Evolutionary conservation across 2,329 filamentous ascomycete genomes (phyloP).

Genomic region (Diaporthe australafricana): DNA sequence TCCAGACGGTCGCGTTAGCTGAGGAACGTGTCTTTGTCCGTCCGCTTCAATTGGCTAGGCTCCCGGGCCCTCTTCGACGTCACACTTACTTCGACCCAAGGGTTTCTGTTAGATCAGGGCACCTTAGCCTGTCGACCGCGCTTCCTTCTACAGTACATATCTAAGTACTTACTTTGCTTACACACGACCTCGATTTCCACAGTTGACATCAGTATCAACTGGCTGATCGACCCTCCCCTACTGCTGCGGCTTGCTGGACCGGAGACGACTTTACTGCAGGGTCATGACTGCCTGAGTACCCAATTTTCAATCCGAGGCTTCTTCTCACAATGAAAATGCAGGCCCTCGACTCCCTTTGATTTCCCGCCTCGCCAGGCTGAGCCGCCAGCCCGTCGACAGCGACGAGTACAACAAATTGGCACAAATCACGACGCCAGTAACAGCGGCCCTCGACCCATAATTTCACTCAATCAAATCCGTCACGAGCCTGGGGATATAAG

Average conservation of each 20-base stretch:
- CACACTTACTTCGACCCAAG: not conserved
- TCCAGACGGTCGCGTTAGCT: constrained; percentile 1
- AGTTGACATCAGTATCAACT: not conserved
- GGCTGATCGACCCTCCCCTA: not conserved
- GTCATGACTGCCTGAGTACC: constrained; percentile 33
- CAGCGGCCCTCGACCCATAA: constrained; percentile 12
- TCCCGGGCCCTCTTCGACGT: constrained; percentile 22
- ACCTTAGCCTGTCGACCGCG: not conserved
- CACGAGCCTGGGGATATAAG: not conserved
- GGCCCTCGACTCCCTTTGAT: constrained; percentile 34
- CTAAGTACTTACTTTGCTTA: not conserved
- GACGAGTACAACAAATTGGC: not conserved
- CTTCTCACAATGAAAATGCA: constrained; percentile 39
- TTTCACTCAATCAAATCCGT: constrained; percentile 13
- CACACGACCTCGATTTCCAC: not conserved
- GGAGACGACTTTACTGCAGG: constrained; percentile 5
- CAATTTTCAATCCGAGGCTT: constrained; percentile 29
- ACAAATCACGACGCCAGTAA: constrained; percentile 6
- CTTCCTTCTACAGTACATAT: not conserved
- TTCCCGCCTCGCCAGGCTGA: constrained; percentile 14
- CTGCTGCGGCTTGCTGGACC: not conserved
- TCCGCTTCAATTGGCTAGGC: constrained; percentile 27
- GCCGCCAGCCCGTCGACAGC: not conserved
- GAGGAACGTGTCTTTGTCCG: constrained; percentile 34
- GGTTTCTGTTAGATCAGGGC: not conserved